These are phyloP conservation scores for Dendrobium huoshanense DNA, from an alignment of 106 monocot species.

Conservation along the genomic window DNA sequence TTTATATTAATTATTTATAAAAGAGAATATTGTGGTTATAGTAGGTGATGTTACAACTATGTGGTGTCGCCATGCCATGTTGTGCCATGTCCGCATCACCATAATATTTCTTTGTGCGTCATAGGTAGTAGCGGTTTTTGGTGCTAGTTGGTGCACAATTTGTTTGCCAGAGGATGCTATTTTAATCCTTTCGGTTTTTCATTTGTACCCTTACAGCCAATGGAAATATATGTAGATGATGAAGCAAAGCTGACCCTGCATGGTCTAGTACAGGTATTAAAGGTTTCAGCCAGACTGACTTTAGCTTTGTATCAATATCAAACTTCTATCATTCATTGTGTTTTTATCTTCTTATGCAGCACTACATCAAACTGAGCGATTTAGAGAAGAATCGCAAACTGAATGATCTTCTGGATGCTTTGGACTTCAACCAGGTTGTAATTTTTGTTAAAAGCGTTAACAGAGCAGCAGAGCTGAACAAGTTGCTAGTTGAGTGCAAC, in stretches of 20 bases:
- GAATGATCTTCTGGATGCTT: constrained; percentile 95
- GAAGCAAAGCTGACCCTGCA: constrained; percentile 95
- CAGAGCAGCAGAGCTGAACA: constrained; percentile 91
- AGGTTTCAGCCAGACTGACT: not conserved
- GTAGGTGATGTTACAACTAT: no score
- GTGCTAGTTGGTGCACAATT: constrained; percentile 16
- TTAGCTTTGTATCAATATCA: not conserved
- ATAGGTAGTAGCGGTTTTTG: not conserved
- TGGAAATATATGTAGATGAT: constrained; percentile 99
- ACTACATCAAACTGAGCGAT: constrained; percentile 95
- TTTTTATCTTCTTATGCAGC: constrained; percentile 29
- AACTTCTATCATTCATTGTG: not conserved
- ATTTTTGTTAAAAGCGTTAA: constrained; percentile 97
- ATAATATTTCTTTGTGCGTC: not conserved
- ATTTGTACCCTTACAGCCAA: constrained; percentile 82
- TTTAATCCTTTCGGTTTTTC: not conserved
- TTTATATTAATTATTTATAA: no score
- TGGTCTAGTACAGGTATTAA: constrained; percentile 89
- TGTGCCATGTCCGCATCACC: no score
- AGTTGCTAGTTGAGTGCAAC: constrained; percentile 88
- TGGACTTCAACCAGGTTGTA: constrained; percentile 99
- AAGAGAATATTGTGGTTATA: no score
- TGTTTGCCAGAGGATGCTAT: constrained; percentile 34
- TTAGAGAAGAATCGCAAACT: constrained; percentile 93
- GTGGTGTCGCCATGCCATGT: no score